Evolutionary conservation across 495 filamentous ascomycete species (phyloP), one percentile per base, ranked within the genome.

Genomic region (Neurospora sp.): DNA sequence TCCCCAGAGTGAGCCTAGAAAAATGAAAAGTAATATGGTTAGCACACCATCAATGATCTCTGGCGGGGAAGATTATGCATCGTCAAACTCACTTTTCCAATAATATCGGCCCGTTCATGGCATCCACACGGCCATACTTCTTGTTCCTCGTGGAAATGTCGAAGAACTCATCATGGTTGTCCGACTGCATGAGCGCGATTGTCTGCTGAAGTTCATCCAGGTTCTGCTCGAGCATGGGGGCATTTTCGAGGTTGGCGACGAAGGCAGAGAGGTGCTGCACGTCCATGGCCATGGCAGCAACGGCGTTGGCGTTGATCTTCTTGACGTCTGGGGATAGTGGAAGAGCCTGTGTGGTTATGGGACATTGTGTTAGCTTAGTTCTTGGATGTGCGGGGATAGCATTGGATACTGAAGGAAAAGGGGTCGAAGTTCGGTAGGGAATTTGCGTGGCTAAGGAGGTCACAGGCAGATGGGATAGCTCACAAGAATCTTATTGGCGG

Each of bases 191-290:
- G 69, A 99, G 84, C 72, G 83, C 80, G 61, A 96, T 90, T 1
- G 95, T 98, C 83, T 99, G 96, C 74, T 93, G 89, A 35, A 99
- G 83, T 81, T 98, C 95, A 77, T 97, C 96, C 45, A 98, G 84
- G 74, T 94, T 96, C 76, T 94, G 90, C 44, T 89, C 86, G 3
- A 98, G 85, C 78, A 96, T 93, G 10, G 89, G 89, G 9, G 88
- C 85, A 70, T 94, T 92, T 70, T 90, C 89, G 37, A 99, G 88
- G 70, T 88, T 89, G 68, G 92, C 89, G 70, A 98, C 95, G 79
- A 99, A 98, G 45, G 90, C 83, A 53, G 91, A 86, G 0, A 99
- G 88, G 79, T 94, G 92, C 59, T 89, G 82, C 45, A 96, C 92
- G 80, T 99, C 96, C 71, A 90, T 89, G 41, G 92, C 87, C 39